Conservation (phyloP, 1,284 basidiomycete genomes). For the Pseudozyma sp. region DNA sequence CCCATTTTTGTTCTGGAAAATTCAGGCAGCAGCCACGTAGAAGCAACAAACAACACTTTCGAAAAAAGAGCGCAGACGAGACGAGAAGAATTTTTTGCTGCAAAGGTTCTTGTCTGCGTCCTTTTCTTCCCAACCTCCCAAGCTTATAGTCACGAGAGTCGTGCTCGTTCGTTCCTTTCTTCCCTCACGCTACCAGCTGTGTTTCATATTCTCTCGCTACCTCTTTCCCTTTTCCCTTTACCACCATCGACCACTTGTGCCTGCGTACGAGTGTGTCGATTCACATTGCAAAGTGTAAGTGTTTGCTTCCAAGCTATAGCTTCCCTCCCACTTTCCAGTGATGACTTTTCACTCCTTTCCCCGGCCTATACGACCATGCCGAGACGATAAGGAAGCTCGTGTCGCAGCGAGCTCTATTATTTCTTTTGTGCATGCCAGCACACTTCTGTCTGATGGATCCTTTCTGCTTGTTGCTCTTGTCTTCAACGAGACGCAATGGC, state of each 20-base stretch:
- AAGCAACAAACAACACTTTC: background rate
- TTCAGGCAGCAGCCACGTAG: slow-evolving; percentile 16
- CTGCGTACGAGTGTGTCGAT: slow-evolving; percentile 33
- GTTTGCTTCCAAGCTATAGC: slow-evolving; percentile 1
- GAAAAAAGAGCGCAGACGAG: background rate
- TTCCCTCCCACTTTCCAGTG: slow-evolving; percentile 32
- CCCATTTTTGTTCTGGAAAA: slow-evolving; percentile 12
- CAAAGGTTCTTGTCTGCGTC: background rate
- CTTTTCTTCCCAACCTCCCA: slow-evolving; percentile 4
- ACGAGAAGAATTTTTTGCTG: slow-evolving; percentile 20
- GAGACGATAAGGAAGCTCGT: slow-evolving; percentile 68
- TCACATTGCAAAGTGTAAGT: slow-evolving; percentile 37
- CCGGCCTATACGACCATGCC: slow-evolving; percentile 69
- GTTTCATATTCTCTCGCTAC: background rate
- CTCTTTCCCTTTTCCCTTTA: background rate
- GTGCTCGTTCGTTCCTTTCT: background rate
- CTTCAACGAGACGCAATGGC: background rate
- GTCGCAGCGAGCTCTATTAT: slow-evolving; percentile 61
- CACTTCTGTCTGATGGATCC: slow-evolving; percentile 64
- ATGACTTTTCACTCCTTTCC: slow-evolving; percentile 67
- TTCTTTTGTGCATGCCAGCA: slow-evolving; percentile 68
- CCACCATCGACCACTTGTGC: slow-evolving; percentile 40
- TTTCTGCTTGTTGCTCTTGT: slow-evolving; percentile 18
- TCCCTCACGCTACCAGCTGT: background rate
- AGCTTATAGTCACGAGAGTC: slow-evolving; percentile 12